Percentiles rank a stretch among this genome's conserved stretches.
phyloP scores from a whole-genome alignment of 2,329 filamentous ascomycete genomes.

The Ascochyta fabae region DNA sequence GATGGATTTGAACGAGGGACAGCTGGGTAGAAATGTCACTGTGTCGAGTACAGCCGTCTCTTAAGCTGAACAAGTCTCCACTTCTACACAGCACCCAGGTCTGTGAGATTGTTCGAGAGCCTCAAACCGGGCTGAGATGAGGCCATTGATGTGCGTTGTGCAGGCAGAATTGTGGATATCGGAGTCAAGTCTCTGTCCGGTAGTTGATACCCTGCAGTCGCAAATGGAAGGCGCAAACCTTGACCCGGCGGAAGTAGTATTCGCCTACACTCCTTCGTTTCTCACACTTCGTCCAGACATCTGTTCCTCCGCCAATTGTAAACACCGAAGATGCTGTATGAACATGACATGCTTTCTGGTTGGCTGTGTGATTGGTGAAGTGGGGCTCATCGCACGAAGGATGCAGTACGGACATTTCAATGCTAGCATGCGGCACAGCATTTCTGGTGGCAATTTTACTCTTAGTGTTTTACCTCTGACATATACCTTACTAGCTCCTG shows the following conservation, averaged over 20 bases:
- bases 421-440: too few species aligned
- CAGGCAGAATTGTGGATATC: neutral
- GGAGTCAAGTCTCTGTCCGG: neutral
- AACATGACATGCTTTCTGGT: neutral
- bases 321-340: neutral
- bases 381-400: neutral
- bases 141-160: neutral
- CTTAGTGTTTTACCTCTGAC: too few species aligned
- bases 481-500: too few species aligned
- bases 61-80: neutral
- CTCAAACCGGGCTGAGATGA: neutral
- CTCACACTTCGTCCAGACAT: neutral
- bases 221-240: neutral
- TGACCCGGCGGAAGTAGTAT: neutral
- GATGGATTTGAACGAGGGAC: neutral
- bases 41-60: neutral
- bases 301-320: neutral
- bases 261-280: neutral
- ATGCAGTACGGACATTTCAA: neutral
- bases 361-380: neutral
- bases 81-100: neutral
- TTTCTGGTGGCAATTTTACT: too few species aligned
- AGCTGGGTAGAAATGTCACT: neutral
- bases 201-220: neutral
- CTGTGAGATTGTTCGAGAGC: neutral